phyloP scores from a whole-genome alignment of 495 filamentous ascomycete species.

The Parmelia sp. region DNA sequence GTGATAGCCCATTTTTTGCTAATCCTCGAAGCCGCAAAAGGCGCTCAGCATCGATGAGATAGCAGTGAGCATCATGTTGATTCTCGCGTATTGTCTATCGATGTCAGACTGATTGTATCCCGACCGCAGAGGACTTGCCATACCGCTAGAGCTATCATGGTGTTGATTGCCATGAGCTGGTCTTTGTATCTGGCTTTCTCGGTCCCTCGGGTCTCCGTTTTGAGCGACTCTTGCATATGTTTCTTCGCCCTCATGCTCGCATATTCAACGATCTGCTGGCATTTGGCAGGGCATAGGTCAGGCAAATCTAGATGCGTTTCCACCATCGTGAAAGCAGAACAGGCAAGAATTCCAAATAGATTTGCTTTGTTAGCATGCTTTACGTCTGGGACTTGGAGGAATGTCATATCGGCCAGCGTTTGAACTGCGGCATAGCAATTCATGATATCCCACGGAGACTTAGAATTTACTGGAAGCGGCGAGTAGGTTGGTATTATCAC shows the following conservation, averaged over 20 bases:
- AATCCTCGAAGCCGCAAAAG: neutral
- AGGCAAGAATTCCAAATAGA: neutral
- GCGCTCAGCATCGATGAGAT: neutral
- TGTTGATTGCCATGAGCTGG: neutral
- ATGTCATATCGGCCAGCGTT: neutral
- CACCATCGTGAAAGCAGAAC: neutral
- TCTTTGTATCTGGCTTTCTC: neutral
- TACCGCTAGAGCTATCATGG: neutral
- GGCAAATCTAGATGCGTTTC: neutral
- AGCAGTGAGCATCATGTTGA: neutral
- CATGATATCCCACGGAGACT: neutral
- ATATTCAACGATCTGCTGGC: neutral
- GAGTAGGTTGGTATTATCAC: neutral
- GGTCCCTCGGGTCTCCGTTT: neutral
- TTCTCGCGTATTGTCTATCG: neutral
- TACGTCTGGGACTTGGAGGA: neutral
- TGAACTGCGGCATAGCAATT: neutral
- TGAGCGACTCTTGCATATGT: neutral
- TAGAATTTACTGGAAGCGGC: neutral
- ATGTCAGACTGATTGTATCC: neutral
- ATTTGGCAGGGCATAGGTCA: neutral
- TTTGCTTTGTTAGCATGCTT: neutral
- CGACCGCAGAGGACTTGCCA: neutral
- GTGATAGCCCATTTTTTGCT: neutral
- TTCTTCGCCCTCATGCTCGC: neutral